Conservation (phyloP, 2,329 filamentous ascomycete genomes). For the Echinosphaeria canescens region DNA sequence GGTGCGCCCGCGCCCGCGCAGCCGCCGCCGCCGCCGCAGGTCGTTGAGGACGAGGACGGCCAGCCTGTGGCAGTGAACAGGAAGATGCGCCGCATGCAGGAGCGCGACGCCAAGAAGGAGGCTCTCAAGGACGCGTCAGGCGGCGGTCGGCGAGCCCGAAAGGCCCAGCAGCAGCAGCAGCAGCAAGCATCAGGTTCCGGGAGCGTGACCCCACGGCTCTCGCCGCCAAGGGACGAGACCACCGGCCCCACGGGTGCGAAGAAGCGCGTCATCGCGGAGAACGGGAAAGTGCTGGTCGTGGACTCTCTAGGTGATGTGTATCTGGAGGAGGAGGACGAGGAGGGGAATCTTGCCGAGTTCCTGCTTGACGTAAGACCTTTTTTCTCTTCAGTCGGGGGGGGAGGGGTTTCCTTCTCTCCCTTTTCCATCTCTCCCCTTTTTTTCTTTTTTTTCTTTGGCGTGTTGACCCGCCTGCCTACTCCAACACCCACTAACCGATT, state of each 20-base stretch:
- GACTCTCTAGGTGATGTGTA: conserved; percentile 86
- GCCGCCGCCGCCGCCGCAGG: conserved; percentile 13
- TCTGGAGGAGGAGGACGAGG: conserved; percentile 77
- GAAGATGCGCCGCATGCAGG: conserved; percentile 71
- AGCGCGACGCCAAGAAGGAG: conserved; percentile 60
- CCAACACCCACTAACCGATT: no score
- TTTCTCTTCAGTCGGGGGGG: no score
- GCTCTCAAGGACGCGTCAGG: conserved; percentile 26
- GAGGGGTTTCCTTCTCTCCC: no score
- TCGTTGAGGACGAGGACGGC: conserved; percentile 22
- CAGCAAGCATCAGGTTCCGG: conserved; percentile 13
- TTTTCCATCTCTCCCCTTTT: no score
- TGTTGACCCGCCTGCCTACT: no score
- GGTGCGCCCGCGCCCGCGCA: conserved; percentile 20
- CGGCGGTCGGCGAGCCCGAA: conserved; percentile 13
- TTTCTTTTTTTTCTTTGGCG: no score
- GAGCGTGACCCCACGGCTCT: conserved; percentile 29
- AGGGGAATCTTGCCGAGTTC: conserved; percentile 65
- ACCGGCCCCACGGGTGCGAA: conserved; percentile 50
- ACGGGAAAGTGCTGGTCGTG: conserved; percentile 86
- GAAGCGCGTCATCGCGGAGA: conserved; percentile 80
- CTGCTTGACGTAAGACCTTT: conserved; percentile 76
- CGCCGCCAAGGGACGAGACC: conserved; percentile 17
- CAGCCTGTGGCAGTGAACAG: conserved; percentile 48
- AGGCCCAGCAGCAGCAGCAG: conserved; percentile 12